phyloP scores from a whole-genome alignment of 192 early-diverging fungal genomes.

The Dimargaris cristalligena region DNA sequence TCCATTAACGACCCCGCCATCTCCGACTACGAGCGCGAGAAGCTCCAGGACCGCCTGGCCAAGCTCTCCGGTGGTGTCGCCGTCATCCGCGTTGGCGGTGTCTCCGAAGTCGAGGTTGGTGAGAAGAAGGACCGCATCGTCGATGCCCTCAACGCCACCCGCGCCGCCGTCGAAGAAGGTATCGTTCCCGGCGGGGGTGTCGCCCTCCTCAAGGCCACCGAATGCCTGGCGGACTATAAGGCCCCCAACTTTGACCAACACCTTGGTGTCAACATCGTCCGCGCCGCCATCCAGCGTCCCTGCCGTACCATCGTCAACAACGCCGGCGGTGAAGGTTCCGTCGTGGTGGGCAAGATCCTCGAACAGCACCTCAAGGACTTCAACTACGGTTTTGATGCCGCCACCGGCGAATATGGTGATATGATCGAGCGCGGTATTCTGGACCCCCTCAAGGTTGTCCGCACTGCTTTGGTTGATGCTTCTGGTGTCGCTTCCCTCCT shows the following conservation, averaged over 20 bases:
- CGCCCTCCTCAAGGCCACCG: conserved; percentile 86
- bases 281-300: conserved; percentile 83
- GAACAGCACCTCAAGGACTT: conserved; percentile 60
- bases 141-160: conserved; percentile 95
- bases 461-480: conserved; percentile 94
- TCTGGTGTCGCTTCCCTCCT: conserved; percentile 91
- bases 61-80: conserved; percentile 97
- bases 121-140: conserved; percentile 99
- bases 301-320: conserved; percentile 92
- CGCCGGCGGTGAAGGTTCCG: conserved; percentile 92
- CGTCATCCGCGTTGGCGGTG: conserved; percentile 96
- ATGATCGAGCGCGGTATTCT: conserved; percentile 96
- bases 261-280: conserved; percentile 92
- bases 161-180: conserved; percentile 98
- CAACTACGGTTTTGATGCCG: conserved; percentile 90
- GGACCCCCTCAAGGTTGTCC: conserved; percentile 98
- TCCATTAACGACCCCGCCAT: conserved; percentile 63
- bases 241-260: conserved; percentile 98
- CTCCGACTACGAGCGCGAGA: conserved; percentile 98
- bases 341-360: conserved; percentile 89
- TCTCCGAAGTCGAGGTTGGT: conserved; percentile 97
- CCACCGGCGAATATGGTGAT: conserved; percentile 80
- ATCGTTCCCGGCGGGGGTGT: conserved; percentile 98
- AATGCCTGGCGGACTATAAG: conserved; percentile 64
- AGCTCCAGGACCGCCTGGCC: conserved; percentile 97